Conservation (phyloP, 306 rosid genomes). For the Cucurbita ficifolia region DNA sequence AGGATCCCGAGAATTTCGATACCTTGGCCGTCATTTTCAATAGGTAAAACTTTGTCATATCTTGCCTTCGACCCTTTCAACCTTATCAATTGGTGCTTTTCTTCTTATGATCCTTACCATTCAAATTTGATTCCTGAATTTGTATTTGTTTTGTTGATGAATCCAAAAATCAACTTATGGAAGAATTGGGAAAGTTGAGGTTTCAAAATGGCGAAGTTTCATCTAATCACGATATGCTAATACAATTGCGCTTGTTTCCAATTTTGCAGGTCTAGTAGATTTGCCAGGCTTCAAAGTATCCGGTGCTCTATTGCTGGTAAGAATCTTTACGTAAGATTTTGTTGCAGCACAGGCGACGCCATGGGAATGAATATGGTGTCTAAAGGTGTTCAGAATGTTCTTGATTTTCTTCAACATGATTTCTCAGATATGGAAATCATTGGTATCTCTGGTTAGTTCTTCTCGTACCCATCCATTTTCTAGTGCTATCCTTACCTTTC, state of each 20-base stretch:
- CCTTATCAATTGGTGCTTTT: not conserved
- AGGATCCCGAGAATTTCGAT: not conserved
- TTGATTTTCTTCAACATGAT: conserved; percentile 35
- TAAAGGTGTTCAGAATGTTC: conserved; percentile 23
- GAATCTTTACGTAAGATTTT: conserved; percentile 43
- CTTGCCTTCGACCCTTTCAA: not conserved
- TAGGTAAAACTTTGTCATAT: not conserved
- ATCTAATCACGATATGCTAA: not conserved
- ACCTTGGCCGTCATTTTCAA: conserved; percentile 10
- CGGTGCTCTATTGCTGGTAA: conserved; percentile 41
- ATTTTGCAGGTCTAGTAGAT: not conserved
- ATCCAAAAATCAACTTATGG: too few relatives aligned
- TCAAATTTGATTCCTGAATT: not conserved
- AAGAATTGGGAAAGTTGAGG: too few relatives aligned
- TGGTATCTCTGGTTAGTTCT: conserved; percentile 41
- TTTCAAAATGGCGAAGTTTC: not conserved
- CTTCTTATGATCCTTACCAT: not conserved
- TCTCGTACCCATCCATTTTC: not conserved
- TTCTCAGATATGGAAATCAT: conserved; percentile 57
- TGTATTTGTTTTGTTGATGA: not conserved
- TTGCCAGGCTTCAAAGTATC: conserved; percentile 11
- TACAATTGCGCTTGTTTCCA: not conserved
- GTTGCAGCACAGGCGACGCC: conserved; percentile 52
- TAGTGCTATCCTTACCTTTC: not conserved
- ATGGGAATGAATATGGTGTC: conserved; percentile 13